phyloP scores from a whole-genome alignment of 2,329 filamentous ascomycete species.

The Xylaria hypoxylon region DNA sequence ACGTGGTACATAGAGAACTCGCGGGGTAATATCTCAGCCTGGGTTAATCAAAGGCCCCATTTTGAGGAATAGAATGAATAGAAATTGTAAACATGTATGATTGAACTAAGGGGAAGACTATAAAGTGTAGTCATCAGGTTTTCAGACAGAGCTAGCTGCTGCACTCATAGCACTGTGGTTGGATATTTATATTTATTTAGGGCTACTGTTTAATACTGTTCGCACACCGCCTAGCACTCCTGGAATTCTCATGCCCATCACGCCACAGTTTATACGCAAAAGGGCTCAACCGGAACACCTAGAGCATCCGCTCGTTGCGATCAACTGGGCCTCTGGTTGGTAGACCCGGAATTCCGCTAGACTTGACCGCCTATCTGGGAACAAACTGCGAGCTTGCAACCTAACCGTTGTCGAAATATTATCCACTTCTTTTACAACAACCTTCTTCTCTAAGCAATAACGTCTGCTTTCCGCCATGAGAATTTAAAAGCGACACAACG shows the following conservation, averaged over 20 bases:
- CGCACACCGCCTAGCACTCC: neutral
- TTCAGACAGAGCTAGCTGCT: neutral
- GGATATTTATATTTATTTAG: slow-evolving; percentile 18
- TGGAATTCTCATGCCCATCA: slow-evolving; percentile 2
- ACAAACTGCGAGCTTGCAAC: slow-evolving; percentile 8
- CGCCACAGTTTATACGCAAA: neutral
- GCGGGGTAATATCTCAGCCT: no score
- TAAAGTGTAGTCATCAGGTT: neutral
- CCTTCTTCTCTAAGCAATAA: neutral
- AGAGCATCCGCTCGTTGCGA: neutral
- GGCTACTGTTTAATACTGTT: slow-evolving; percentile 5
- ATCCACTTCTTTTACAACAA: neutral
- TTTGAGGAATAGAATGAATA: no score
- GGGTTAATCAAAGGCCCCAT: no score
- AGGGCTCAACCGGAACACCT: neutral
- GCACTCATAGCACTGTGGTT: neutral
- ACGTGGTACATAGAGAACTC: no score
- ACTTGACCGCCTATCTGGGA: slow-evolving; percentile 8
- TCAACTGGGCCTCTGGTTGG: neutral
- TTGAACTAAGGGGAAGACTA: neutral
- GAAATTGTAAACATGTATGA: neutral
- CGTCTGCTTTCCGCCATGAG: slow-evolving; percentile 1
- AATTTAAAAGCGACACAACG: slow-evolving; percentile 10
- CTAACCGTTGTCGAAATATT: slow-evolving; percentile 7
- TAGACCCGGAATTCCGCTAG: neutral